Conservation (phyloP, 257 asterid genomes). For the Lavandula angustifolia region DNA sequence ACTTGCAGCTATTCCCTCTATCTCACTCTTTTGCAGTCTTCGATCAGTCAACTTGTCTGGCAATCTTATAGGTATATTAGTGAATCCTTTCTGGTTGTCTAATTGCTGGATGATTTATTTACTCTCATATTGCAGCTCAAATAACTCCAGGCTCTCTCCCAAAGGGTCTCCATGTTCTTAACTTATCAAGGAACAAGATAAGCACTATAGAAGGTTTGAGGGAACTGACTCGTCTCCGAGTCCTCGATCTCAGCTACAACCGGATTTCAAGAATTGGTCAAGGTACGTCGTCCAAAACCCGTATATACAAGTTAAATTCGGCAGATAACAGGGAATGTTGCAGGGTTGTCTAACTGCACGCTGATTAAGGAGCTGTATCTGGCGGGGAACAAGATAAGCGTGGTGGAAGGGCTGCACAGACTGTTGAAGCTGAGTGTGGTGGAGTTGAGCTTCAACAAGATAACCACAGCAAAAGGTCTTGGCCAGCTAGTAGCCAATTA, state of each 20-base stretch:
- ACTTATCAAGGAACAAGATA: conserved; percentile 79
- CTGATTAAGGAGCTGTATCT: conserved; percentile 76
- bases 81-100: not conserved
- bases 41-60: conserved; percentile 77
- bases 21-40: conserved; percentile 58
- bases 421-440: conserved; percentile 68
- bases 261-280: conserved; percentile 75
- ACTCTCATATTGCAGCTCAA: conserved; percentile 50
- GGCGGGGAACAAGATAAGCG: conserved; percentile 82
- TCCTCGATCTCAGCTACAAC: conserved; percentile 84
- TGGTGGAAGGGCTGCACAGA: conserved; percentile 81
- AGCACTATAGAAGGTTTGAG: conserved; percentile 71
- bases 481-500: conserved; percentile 90
- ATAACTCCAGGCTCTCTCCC: conserved; percentile 77
- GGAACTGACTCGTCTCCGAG: conserved; percentile 71
- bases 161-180: conserved; percentile 75
- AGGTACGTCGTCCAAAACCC: conserved; percentile 45
- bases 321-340: not conserved
- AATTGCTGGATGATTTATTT: conserved; percentile 16
- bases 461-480: conserved; percentile 70
- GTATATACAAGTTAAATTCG: not conserved
- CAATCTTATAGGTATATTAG: conserved; percentile 61
- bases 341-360: conserved; percentile 71
- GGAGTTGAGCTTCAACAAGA: conserved; percentile 84
- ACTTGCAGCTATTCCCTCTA: conserved; percentile 60